Percentiles rank a stretch among this genome's conserved stretches.
These are phyloP conservation scores for Tephrocybe sp. DNA, from an alignment of 768 basidiomycete genomes.

Conservation along the genomic window DNA sequence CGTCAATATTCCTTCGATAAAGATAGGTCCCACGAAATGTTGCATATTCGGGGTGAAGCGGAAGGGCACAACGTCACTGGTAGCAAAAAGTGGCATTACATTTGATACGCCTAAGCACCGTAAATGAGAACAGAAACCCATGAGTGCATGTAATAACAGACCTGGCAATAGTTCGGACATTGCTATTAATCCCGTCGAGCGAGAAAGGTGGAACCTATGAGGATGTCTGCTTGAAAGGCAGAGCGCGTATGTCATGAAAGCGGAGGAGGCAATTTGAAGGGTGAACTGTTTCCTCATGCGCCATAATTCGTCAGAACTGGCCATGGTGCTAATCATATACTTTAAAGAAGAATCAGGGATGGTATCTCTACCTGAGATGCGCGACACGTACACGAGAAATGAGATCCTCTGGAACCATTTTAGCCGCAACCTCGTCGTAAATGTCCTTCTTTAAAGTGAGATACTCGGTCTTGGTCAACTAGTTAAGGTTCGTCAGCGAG, in stretches of 20 bases:
- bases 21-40: slow-evolving; percentile 82
- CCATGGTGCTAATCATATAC: slow-evolving; percentile 92
- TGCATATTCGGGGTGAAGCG: slow-evolving; percentile 97
- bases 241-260: slow-evolving; percentile 91
- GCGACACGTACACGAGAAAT: slow-evolving; percentile 64
- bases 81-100: slow-evolving; percentile 60
- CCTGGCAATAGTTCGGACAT: slow-evolving; percentile 93
- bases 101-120: slow-evolving; percentile 35
- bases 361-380: background rate
- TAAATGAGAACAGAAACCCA: background rate
- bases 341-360: slow-evolving; percentile 27
- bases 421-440: slow-evolving; percentile 81
- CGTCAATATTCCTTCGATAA: slow-evolving; percentile 86
- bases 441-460: slow-evolving; percentile 77
- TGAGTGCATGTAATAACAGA: slow-evolving; percentile 24
- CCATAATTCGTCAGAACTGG: slow-evolving; percentile 84
- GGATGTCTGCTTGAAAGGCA: slow-evolving; percentile 83
- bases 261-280: slow-evolving; percentile 78
- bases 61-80: slow-evolving; percentile 92
- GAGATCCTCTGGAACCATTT: slow-evolving; percentile 88
- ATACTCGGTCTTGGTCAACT: slow-evolving; percentile 67
- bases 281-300: slow-evolving; percentile 97
- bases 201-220: slow-evolving; percentile 81
- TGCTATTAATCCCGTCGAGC: slow-evolving; percentile 85
- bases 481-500: background rate